These are phyloP conservation scores for Ogataea neopini DNA, from an alignment of 805 yeast genomes.

Conservation along the genomic window DNA sequence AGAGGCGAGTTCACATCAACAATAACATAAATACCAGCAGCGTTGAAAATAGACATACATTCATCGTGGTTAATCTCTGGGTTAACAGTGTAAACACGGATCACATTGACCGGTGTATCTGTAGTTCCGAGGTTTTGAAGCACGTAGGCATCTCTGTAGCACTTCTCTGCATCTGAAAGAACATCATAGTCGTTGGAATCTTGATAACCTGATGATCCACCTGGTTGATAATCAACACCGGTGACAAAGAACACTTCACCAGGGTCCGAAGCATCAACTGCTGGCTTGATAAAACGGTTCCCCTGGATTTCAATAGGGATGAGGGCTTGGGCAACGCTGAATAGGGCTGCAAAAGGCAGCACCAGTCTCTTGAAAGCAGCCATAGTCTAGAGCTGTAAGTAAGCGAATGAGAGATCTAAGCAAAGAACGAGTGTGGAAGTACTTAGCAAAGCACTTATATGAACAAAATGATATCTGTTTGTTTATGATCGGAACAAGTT, in stretches of 20 bases:
- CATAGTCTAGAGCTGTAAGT: not conserved
- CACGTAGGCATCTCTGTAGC: conserved; percentile 78
- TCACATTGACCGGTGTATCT: conserved; percentile 56
- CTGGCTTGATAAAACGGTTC: conserved; percentile 59
- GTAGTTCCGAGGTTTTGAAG: conserved; percentile 69
- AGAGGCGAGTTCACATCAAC: conserved; percentile 83
- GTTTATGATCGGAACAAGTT: not conserved
- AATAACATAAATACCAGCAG: conserved; percentile 88
- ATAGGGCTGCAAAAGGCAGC: conserved; percentile 12
- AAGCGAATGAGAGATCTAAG: conserved; percentile 1
- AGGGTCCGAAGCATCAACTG: conserved; percentile 30
- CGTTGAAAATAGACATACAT: conserved; percentile 86
- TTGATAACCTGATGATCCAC: conserved; percentile 73
- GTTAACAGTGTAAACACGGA: conserved; percentile 79
- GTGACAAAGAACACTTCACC: conserved; percentile 73
- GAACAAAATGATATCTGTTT: no score
- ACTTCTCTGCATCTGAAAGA: conserved; percentile 63
- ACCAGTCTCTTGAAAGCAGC: conserved; percentile 8
- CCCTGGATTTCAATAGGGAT: conserved; percentile 59
- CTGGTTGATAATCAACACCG: conserved; percentile 93
- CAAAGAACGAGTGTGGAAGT: conserved; percentile 1
- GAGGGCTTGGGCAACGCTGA: conserved; percentile 40
- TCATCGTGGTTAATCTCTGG: conserved; percentile 87
- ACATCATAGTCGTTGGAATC: conserved; percentile 52
- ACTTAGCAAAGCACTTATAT: not conserved